phyloP scores from a whole-genome alignment of 139 green algal genomes.

The Mesostigma viride region DNA sequence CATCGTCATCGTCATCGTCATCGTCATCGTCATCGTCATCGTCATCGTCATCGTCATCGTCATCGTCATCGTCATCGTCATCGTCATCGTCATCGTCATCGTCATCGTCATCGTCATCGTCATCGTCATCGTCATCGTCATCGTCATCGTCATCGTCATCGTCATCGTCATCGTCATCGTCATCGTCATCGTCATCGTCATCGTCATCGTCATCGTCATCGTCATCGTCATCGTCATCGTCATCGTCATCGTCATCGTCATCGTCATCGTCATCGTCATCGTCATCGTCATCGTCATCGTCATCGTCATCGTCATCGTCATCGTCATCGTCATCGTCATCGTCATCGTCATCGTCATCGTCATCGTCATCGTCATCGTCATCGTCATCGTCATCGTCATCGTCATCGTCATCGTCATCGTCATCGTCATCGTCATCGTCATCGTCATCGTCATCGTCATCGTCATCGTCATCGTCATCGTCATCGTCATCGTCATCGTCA shows the following conservation, averaged over 20 bases:
- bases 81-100: too few species aligned
- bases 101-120: too few species aligned
- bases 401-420: conserved; percentile 11
- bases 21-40: too few species aligned
- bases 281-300: conserved; percentile 13
- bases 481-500: not conserved
- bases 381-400: conserved; percentile 16
- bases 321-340: not conserved
- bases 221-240: not conserved
- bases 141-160: too few species aligned
- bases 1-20: too few species aligned
- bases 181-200: not conserved
- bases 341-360: not conserved
- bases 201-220: too few species aligned
- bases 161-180: too few species aligned
- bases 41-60: too few species aligned
- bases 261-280: conserved; percentile 7
- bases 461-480: not conserved
- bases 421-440: conserved; percentile 6
- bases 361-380: not conserved
- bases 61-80: too few species aligned
- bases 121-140: too few species aligned
- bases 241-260: not conserved
- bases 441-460: not conserved
- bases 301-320: conserved; percentile 2